Conservation (phyloP, 345 rosid genomes). For the Sisymbrium irio region DNA sequence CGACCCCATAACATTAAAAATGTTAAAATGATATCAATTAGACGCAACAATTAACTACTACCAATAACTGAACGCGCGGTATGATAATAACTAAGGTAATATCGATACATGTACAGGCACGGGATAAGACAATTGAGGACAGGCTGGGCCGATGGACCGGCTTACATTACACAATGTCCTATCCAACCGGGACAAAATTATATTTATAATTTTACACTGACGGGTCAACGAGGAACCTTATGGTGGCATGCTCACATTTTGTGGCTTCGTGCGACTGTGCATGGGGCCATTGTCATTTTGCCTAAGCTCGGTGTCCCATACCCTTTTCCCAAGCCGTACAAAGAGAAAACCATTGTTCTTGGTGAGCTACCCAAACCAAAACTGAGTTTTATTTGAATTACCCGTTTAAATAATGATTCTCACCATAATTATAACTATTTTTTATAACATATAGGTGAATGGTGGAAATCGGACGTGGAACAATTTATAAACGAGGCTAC, state of each 20-base stretch:
- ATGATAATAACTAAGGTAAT: neutral
- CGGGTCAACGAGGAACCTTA: slow-evolving; percentile 86
- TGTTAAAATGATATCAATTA: neutral
- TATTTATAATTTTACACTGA: slow-evolving; percentile 67
- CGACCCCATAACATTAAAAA: neutral
- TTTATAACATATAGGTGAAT: slow-evolving; percentile 50
- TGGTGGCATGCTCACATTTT: slow-evolving; percentile 89
- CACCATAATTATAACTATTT: neutral
- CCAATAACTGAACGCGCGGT: neutral
- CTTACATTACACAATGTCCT: slow-evolving; percentile 92
- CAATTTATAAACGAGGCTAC: slow-evolving; percentile 66
- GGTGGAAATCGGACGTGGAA: slow-evolving; percentile 98
- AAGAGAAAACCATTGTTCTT: slow-evolving; percentile 55
- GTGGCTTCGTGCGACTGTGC: slow-evolving; percentile 93
- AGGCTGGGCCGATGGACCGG: slow-evolving; percentile 93
- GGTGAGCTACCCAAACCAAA: slow-evolving; percentile 12
- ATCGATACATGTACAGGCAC: slow-evolving; percentile 50
- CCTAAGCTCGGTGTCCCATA: slow-evolving; percentile 87
- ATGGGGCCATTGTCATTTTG: slow-evolving; percentile 73
- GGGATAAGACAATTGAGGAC: slow-evolving; percentile 77
- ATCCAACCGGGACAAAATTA: slow-evolving; percentile 70
- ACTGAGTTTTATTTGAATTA: slow-evolving; percentile 11
- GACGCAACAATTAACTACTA: neutral
- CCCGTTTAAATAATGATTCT: neutral
- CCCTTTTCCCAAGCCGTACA: slow-evolving; percentile 75